Conservation (phyloP, 2,329 filamentous ascomycete species). For the Colletotrichum destructivum region DNA sequence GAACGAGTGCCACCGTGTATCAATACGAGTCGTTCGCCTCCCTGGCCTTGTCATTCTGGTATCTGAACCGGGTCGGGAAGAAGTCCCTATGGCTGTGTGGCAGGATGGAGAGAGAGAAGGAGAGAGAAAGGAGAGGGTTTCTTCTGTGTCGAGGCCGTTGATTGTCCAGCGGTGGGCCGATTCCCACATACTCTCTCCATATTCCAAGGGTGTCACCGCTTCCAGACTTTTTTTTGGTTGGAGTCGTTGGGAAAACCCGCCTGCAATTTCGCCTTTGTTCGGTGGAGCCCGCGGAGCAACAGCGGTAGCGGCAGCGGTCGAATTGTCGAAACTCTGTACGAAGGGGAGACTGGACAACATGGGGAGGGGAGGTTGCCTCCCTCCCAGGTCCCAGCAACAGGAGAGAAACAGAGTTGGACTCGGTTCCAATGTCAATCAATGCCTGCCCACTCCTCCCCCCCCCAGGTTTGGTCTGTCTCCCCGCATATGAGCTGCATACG, state of each 20-base stretch:
- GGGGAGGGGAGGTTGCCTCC: neutral
- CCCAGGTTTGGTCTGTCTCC: conserved; percentile 2
- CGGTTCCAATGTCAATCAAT: too few species aligned
- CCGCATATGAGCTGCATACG: neutral
- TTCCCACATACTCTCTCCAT: neutral
- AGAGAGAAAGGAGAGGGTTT: neutral
- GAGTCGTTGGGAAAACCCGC: neutral
- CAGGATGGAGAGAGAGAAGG: too few species aligned
- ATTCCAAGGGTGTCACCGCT: neutral
- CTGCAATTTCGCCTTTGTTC: neutral
- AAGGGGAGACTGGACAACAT: neutral
- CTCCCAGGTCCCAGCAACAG: neutral
- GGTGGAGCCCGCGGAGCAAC: neutral
- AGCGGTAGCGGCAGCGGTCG: neutral
- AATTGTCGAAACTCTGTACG: neutral
- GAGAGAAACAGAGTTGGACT: neutral
- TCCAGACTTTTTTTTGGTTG: neutral
- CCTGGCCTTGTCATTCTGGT: neutral
- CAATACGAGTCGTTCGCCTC: conserved; percentile 2
- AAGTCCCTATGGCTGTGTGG: neutral
- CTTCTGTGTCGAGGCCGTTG: neutral
- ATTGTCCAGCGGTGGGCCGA: neutral
- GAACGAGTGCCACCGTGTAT: neutral
- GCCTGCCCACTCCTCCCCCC: neutral
- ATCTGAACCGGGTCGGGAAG: too few species aligned